phyloP scores from a whole-genome alignment of 2,329 filamentous ascomycete genomes.

The Exutisphaerella laricina region DNA sequence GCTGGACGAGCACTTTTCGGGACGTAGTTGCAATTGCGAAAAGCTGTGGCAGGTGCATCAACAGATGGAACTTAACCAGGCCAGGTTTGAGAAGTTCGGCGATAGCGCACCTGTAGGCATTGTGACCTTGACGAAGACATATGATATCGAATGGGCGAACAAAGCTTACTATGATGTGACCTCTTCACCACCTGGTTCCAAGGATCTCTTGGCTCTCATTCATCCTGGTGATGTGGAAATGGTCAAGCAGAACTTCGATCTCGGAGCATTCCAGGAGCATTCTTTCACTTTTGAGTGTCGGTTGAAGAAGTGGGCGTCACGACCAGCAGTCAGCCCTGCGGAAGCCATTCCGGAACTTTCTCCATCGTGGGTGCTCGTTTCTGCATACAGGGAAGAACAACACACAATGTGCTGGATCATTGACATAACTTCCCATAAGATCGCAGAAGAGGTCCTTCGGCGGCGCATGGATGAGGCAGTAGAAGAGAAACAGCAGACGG shows the following conservation, averaged over 20 bases:
- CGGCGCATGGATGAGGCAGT: conserved; percentile 36
- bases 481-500: conserved; percentile 31
- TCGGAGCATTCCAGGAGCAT: conserved; percentile 11
- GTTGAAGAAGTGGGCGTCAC: conserved; percentile 14
- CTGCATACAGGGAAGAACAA: conserved; percentile 14
- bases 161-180: conserved; percentile 18
- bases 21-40: conserved; percentile 16
- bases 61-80: conserved; percentile 13
- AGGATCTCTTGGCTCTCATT: conserved; percentile 13
- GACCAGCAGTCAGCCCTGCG: conserved; percentile 11
- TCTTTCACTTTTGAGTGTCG: conserved; percentile 21
- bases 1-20: conserved; percentile 17
- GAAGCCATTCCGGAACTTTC: conserved; percentile 7
- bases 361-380: conserved; percentile 18
- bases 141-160: conserved; percentile 19
- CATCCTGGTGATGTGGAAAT: conserved; percentile 16
- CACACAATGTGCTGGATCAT: conserved; percentile 30
- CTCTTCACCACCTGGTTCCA: conserved; percentile 11
- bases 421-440: conserved; percentile 44
- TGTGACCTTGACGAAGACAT: conserved; percentile 9
- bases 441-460: conserved; percentile 38
- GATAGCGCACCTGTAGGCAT: conserved; percentile 19
- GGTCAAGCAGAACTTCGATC: conserved; percentile 11
- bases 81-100: conserved; percentile 18
- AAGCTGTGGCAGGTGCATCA: conserved; percentile 15